Conservation (phyloP, 306 rosid species). For the Pachyrhizus erosus region DNA sequence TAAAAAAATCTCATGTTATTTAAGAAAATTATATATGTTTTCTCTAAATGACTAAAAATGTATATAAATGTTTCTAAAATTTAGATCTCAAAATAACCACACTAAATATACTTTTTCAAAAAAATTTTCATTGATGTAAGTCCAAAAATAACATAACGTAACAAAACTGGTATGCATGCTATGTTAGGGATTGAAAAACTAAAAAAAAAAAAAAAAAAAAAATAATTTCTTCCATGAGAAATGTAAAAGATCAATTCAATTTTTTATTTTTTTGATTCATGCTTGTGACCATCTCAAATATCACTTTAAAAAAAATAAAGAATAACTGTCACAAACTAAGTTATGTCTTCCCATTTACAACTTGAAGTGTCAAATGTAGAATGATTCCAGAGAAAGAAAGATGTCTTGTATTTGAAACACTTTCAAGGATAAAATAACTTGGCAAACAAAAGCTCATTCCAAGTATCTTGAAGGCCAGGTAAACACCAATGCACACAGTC, state of each 20-base stretch:
- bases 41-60: not conserved
- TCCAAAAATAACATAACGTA: not conserved
- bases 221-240: not conserved
- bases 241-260: constrained; percentile 22
- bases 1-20: not conserved
- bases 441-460: constrained; percentile 96
- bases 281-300: not conserved
- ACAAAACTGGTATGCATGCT: not conserved
- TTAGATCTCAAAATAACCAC: not conserved
- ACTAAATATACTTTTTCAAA: not conserved
- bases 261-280: constrained; percentile 12
- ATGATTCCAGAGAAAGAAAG: not conserved
- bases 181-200: not conserved
- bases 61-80: not conserved
- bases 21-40: not conserved
- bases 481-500: constrained; percentile 97
- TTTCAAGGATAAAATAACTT: constrained; percentile 76
- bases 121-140: not conserved
- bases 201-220: too few relatives aligned
- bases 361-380: not conserved
- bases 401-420: not conserved
- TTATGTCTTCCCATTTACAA: not conserved
- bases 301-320: not conserved
- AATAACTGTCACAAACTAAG: not conserved
- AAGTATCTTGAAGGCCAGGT: constrained; percentile 98